Conservation (phyloP, 441 rosid species). For the Francoa sonchifolia region DNA sequence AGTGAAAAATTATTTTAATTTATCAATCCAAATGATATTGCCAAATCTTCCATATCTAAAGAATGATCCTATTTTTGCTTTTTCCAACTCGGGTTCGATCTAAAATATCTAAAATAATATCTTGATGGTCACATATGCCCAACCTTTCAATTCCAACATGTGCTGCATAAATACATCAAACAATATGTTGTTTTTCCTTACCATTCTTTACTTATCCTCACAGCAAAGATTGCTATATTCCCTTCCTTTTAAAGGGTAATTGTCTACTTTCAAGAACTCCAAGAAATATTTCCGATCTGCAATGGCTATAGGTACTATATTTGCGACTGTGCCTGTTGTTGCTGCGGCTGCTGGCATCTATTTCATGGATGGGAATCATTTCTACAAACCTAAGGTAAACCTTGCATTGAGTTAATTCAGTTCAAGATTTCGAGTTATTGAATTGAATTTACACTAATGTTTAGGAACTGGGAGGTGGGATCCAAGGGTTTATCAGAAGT, state of each 20-base stretch:
- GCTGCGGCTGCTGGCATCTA: slow-evolving; percentile 20
- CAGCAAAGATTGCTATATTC: slow-evolving; percentile 10
- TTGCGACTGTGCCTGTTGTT: slow-evolving; percentile 12
- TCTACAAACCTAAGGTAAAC: slow-evolving; percentile 11
- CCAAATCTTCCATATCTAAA: too few relatives aligned
- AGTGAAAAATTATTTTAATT: too few relatives aligned
- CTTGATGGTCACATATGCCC: too few relatives aligned
- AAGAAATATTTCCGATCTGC: background rate
- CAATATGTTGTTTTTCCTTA: too few relatives aligned
- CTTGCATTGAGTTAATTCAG: background rate
- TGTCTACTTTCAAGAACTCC: background rate
- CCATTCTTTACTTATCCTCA: slow-evolving; percentile 17
- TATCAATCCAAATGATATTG: too few relatives aligned
- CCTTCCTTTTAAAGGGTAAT: background rate
- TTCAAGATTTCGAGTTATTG: background rate
- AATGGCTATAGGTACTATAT: slow-evolving; percentile 16
- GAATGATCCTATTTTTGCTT: too few relatives aligned
- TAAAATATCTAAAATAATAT: too few relatives aligned
- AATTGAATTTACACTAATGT: too few relatives aligned
- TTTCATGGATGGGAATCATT: slow-evolving; percentile 10
- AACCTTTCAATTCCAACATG: too few relatives aligned
- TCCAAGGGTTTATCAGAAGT: background rate
- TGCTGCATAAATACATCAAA: too few relatives aligned
- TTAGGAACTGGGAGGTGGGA: slow-evolving; percentile 15
- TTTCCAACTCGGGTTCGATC: too few relatives aligned